Percentiles rank a stretch among this genome's conserved stretches.
Evolutionary conservation across 1,139 yeast species (phyloP).

Genomic region (Debaryomyces sp.): DNA sequence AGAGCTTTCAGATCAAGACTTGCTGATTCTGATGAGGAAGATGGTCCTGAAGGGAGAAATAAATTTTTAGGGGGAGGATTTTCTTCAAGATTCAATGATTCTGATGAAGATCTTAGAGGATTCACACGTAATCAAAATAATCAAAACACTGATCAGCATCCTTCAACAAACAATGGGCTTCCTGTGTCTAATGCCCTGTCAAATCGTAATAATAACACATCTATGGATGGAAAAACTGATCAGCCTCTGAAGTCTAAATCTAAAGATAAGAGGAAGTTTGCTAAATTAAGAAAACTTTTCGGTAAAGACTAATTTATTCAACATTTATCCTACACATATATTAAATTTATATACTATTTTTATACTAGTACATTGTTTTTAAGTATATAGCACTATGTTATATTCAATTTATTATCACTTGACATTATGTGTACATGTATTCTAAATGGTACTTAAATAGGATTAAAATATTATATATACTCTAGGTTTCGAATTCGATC

Average conservation of each 20-base stretch:
- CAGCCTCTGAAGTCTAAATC: constrained; percentile 10
- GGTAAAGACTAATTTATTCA: constrained; percentile 35
- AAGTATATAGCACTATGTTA: background rate
- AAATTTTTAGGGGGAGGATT: constrained; percentile 2
- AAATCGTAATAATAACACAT: background rate
- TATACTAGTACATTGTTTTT: constrained; percentile 1
- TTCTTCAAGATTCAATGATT: constrained; percentile 21
- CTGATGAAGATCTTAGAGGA: constrained; percentile 19
- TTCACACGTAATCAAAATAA: constrained; percentile 12
- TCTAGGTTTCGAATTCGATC: constrained; percentile 31
- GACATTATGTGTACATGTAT: background rate
- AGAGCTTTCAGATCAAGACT: constrained; percentile 46
- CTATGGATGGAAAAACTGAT: background rate
- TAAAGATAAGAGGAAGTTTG: constrained; percentile 53
- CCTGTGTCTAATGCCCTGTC: background rate
- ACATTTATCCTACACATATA: background rate
- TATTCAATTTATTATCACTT: constrained; percentile 1
- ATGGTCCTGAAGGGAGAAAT: constrained; percentile 8
- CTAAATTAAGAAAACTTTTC: constrained; percentile 62
- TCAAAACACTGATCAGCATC: background rate
- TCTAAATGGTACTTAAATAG: background rate
- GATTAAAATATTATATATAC: background rate
- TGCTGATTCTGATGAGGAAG: constrained; percentile 56
- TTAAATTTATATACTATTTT: background rate
- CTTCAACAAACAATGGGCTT: background rate